Evolutionary conservation across 257 asterid species (phyloP), one percentile per base, ranked within the genome.

Genomic region (Linderniella brevidens): DNA sequence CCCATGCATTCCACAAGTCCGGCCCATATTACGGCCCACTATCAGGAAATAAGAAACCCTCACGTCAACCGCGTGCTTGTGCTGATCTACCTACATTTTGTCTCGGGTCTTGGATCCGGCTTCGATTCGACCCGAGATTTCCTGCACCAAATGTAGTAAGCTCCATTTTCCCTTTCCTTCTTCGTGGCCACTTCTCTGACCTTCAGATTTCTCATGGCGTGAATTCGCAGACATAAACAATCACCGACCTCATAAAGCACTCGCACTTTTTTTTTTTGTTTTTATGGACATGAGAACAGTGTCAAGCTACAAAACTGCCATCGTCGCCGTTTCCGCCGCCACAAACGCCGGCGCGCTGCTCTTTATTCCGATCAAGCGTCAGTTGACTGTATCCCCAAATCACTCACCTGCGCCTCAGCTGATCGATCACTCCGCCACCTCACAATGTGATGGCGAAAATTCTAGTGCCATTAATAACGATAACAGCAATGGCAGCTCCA

Each of bases 271-370:
- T 17, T 9, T n/a, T n/a, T n/a, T n/a, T 54, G 20, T 10, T 9
- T 53, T 17, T 42, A 74, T 74, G 81, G 81, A 67, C 41, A 64
- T 70, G 74, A 70, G 74, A 64, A 64, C 75, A 64, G 58, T 68
- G 58, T 40, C 64, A 6, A 59, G 29, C 25, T 59, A 46, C 41
- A 60, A 40, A 46, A 52, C 65, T 46, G 43, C 53, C 37, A 45
- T 67, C 62, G 60, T 65, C 41, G 46, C 59, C 45, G 56, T 44
- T 54, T 57, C 73, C 57, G 67, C 69, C 56, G 72, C 75, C 16
- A 40, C 32, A 2, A 25, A 25, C 32, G 32, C 32, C 6, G 32
- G 32, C 32, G 3, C 32, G 32, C 32, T 64, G 13, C 56, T 67
- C 53, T 74, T 70, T 40, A 52, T 35, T 35, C 77, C 74, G 35